phyloP scores from a whole-genome alignment of 176 grass and related monocot species.

The Luzula sylvatica region DNA sequence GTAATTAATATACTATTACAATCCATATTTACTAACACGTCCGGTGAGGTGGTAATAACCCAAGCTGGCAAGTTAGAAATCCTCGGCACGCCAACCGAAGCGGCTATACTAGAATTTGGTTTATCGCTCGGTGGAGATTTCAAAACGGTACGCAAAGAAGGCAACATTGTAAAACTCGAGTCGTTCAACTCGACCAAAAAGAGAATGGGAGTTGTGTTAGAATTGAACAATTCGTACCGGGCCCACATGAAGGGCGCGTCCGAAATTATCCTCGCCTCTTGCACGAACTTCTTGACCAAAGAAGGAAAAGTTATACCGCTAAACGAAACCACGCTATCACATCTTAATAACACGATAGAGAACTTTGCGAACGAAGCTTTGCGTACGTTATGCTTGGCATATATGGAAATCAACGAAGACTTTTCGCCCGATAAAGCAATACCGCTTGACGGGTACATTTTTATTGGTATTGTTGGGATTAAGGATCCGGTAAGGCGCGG shows the following conservation, averaged over 20 bases:
- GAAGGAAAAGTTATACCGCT: conserved; percentile 49
- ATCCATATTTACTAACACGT: conserved; percentile 88
- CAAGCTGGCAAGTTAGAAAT: conserved; percentile 66
- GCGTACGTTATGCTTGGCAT: conserved; percentile 85
- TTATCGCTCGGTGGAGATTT: conserved; percentile 67
- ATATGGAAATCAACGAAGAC: conserved; percentile 45
- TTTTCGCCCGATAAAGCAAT: conserved; percentile 57
- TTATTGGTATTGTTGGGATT: conserved; percentile 90
- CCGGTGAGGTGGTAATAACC: conserved; percentile 69
- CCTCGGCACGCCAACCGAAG: conserved; percentile 82
- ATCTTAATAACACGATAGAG: conserved; percentile 59
- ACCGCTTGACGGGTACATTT: conserved; percentile 63
- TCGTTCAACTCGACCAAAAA: conserved; percentile 91
- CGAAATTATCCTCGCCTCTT: conserved; percentile 86
- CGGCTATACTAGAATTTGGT: conserved; percentile 80
- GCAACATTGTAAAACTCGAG: conserved; percentile 66
- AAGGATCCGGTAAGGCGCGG: conserved; percentile 85
- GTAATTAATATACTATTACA: conserved; percentile 47
- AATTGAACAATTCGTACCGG: conserved; percentile 51
- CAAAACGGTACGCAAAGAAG: conserved; percentile 40
- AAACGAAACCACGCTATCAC: conserved; percentile 35
- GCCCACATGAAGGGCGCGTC: conserved; percentile 87
- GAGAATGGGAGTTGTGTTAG: conserved; percentile 89
- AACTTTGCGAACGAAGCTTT: conserved; percentile 84
- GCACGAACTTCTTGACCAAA: conserved; percentile 53